Evolutionary conservation across 179 eudicot species (phyloP), one percentile per base, ranked within the genome.

Genomic region (Beta corolliflora): DNA sequence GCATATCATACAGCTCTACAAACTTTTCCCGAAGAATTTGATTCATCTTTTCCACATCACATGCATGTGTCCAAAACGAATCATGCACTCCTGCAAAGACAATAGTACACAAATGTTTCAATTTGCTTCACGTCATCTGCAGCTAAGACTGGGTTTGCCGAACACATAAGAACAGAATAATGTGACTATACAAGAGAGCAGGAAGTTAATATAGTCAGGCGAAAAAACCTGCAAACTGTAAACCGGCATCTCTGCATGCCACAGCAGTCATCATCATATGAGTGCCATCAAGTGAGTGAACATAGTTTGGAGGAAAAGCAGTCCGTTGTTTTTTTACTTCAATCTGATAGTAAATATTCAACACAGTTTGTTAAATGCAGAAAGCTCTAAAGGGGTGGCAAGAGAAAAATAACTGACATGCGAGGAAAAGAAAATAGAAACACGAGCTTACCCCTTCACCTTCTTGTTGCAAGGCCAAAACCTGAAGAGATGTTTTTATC

Each of bases 261-360:
- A 93, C 85, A 70, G 95, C 97, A 85, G 98, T 94, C 98, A 94
- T 94, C 98, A 94, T 94, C 98, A 94, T 94, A 82, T 94, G 98
- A 71, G 98, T 83, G 31, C 97, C 97, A 81, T 93, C 98, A 70
- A 94, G 91, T 9, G 98, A 94, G 81, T 94, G 98, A 56, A 94
- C 98, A 84, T 90, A 93, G 84, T 94, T 94, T 53, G 98, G 97
- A 81, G 98, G 98, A 81, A 94, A 93, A 19, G 98, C 98, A 73
- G 98, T 91, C 80, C 90, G 86, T 86, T 94, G 98, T 79, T 91
- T 94, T 84, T 88, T 87, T 13, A 76, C 87, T 78, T 93, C 95
- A 73, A 94, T 89, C 97, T 93, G 79, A 53, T 36, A 56, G 58
- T n/a, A 45, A 54, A 83, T 48, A 83, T 66, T 50, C 77, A 45